Conservation (phyloP, 2,329 filamentous ascomycete genomes). For the Curvularia eragrostidis region DNA sequence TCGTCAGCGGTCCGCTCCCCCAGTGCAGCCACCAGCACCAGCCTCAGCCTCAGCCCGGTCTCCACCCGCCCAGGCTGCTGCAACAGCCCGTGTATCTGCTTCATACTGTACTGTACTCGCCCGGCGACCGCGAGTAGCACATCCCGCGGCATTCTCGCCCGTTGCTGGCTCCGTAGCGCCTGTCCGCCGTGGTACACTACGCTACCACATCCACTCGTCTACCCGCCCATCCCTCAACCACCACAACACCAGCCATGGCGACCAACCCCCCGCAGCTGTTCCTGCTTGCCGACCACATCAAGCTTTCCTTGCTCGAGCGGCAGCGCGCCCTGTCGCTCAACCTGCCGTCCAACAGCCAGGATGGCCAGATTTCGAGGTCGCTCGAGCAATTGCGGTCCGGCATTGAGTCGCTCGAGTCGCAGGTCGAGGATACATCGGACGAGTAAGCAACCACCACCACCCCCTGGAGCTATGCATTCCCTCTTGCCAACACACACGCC, state of each 20-base stretch:
- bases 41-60: conserved; percentile 25
- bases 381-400: conserved; percentile 86
- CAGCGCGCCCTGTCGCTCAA: conserved; percentile 83
- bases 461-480: not conserved
- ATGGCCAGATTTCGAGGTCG: conserved; percentile 87
- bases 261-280: conserved; percentile 75
- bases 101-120: not conserved
- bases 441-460: conserved; percentile 49
- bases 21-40: conserved; percentile 18
- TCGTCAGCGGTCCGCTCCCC: conserved; percentile 25
- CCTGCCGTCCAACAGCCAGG: conserved; percentile 79
- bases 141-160: conserved; percentile 1
- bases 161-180: conserved; percentile 5
- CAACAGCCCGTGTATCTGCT: conserved; percentile 3
- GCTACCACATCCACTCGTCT: conserved; percentile 2
- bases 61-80: conserved; percentile 5
- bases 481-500: not conserved
- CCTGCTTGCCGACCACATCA: conserved; percentile 94
- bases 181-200: not conserved
- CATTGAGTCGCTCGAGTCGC: conserved; percentile 70
- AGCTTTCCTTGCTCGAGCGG: conserved; percentile 90
- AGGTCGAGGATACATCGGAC: conserved; percentile 66
- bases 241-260: conserved; percentile 35
- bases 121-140: not conserved
- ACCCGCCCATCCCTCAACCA: conserved; percentile 8